Percentiles rank a stretch among this genome's conserved stretches.
These are phyloP conservation scores for Mucor saturninus DNA, from an alignment of 371 early-diverging fungal genomes.

Conservation along the genomic window DNA sequence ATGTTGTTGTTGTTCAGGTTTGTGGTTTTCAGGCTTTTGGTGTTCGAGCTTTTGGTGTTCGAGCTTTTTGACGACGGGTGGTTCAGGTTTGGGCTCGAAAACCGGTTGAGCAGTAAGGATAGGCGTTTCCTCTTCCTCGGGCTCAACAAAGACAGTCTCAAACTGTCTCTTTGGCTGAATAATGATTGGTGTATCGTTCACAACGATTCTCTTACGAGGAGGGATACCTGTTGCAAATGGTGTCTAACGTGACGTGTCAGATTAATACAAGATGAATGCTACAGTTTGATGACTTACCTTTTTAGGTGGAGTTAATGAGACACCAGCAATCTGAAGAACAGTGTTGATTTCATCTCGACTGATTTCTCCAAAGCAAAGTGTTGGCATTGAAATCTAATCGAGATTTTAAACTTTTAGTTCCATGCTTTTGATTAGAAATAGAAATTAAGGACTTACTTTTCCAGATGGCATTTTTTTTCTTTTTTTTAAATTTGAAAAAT, in stretches of 20 bases:
- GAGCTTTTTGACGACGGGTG: neutral
- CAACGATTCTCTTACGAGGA: conserved; percentile 17
- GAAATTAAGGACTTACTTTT: conserved; percentile 19
- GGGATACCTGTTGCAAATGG: conserved; percentile 50
- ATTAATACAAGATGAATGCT: neutral
- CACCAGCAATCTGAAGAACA: conserved; percentile 56
- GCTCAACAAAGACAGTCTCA: conserved; percentile 6
- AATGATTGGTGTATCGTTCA: conserved; percentile 10
- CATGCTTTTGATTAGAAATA: too few relatives aligned
- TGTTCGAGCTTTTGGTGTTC: neutral
- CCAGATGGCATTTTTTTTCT: conserved; percentile 26
- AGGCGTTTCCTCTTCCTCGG: neutral
- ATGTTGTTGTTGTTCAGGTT: conserved; percentile 14
- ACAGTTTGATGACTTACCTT: conserved; percentile 30
- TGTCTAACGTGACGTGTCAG: conserved; percentile 29
- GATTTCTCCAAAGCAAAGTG: conserved; percentile 61
- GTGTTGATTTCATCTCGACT: conserved; percentile 64
- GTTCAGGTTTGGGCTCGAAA: neutral
- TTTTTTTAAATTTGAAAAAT: neutral
- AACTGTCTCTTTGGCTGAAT: neutral
- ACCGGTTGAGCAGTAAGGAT: neutral
- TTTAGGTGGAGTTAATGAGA: conserved; percentile 43
- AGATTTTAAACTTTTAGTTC: conserved; percentile 15
- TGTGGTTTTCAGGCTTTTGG: conserved; percentile 2
- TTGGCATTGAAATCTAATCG: conserved; percentile 29